phyloP scores from a whole-genome alignment of 2,329 filamentous ascomycete genomes.

The Endothia cerciana region DNA sequence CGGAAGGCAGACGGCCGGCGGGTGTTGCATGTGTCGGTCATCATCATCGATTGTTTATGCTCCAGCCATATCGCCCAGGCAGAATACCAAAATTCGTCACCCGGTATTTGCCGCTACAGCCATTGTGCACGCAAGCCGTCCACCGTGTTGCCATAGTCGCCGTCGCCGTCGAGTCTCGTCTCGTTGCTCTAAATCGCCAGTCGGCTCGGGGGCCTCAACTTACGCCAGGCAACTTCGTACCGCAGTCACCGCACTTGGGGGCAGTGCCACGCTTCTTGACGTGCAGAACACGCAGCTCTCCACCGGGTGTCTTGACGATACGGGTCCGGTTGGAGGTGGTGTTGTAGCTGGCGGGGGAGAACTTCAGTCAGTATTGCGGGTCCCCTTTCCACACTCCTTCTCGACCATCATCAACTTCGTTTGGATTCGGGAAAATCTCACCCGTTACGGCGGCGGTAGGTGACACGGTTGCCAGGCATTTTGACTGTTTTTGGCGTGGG shows the following conservation, averaged over 20 bases:
- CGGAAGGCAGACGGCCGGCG: constrained; percentile 9
- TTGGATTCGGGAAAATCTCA: constrained; percentile 53
- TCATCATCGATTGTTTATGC: neutral
- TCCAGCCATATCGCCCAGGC: neutral
- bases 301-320: constrained; percentile 94
- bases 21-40: neutral
- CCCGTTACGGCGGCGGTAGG: constrained; percentile 79
- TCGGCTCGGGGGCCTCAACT: constrained; percentile 52
- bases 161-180: constrained; percentile 13
- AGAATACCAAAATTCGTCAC: neutral
- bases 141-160: neutral
- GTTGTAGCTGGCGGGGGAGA: constrained; percentile 77
- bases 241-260: constrained; percentile 99
- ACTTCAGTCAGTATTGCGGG: constrained; percentile 31
- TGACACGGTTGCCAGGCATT: constrained; percentile 64
- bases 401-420: constrained; percentile 19
- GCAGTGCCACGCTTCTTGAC: constrained; percentile 99
- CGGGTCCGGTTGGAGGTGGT: constrained; percentile 96
- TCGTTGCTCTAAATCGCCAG: constrained; percentile 9
- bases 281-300: constrained; percentile 93
- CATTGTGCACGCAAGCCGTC: neutral
- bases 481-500: constrained; percentile 47
- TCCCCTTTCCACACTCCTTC: neutral
- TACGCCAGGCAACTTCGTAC: constrained; percentile 96
- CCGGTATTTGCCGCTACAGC: neutral